Conservation (phyloP, 2,329 filamentous ascomycete species). For the Hirsutella thompsonii region DNA sequence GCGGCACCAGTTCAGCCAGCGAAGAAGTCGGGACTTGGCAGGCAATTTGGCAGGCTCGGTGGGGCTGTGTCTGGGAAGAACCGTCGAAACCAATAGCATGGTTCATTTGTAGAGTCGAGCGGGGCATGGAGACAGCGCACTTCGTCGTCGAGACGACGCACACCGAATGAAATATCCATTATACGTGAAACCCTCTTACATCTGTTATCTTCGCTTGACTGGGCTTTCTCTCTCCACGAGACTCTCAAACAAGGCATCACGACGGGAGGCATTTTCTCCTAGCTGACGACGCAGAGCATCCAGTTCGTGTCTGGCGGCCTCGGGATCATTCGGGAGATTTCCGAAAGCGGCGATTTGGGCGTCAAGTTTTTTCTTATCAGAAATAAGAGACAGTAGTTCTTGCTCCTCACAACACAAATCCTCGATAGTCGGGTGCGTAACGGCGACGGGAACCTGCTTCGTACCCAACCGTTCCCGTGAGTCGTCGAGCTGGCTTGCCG, state of each 20-base stretch:
- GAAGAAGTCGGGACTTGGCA: slow-evolving; percentile 52
- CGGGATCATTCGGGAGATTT: slow-evolving; percentile 58
- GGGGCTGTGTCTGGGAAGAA: slow-evolving; percentile 56
- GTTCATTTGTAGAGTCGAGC: too few relatives aligned
- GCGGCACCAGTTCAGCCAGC: slow-evolving; percentile 29
- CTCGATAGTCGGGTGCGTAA: slow-evolving; percentile 37
- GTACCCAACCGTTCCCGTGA: slow-evolving; percentile 25
- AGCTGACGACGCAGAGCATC: slow-evolving; percentile 54
- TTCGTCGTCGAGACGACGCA: too few relatives aligned
- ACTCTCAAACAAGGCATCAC: slow-evolving; percentile 65
- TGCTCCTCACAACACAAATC: slow-evolving; percentile 46
- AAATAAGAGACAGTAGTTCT: slow-evolving; percentile 42
- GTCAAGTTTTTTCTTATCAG: slow-evolving; percentile 46
- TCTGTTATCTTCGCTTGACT: slow-evolving; percentile 20
- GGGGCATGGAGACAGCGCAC: too few relatives aligned
- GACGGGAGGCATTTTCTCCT: slow-evolving; percentile 41
- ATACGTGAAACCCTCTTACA: too few relatives aligned
- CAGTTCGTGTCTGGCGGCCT: slow-evolving; percentile 57
- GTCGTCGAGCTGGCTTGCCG: slow-evolving; percentile 54
- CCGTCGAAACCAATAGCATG: slow-evolving; percentile 29
- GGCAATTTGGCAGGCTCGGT: slow-evolving; percentile 56
- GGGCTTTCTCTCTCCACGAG: slow-evolving; percentile 52
- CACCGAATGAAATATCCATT: too few relatives aligned
- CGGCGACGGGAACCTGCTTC: slow-evolving; percentile 7
- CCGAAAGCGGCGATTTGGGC: slow-evolving; percentile 52